Conservation (phyloP, 2,329 filamentous ascomycete genomes). For the Dothideomycetes sp. region DNA sequence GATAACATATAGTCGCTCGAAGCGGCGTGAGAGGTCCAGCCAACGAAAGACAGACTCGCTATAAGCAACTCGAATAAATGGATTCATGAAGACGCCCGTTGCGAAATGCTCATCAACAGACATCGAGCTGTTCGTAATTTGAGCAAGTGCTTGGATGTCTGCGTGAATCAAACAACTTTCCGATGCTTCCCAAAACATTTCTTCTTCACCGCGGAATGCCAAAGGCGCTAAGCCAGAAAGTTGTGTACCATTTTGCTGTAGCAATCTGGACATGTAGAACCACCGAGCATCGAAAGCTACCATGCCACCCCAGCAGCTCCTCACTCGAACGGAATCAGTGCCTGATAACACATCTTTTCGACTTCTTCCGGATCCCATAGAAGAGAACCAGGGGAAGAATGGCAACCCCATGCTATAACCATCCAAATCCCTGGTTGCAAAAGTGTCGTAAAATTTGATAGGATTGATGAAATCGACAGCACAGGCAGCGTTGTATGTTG, state of each 20-base stretch:
- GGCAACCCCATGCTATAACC: slow-evolving; percentile 53
- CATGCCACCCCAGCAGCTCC: slow-evolving; percentile 70
- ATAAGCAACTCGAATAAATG: slow-evolving; percentile 63
- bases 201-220: slow-evolving; percentile 31
- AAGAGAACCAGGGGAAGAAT: slow-evolving; percentile 57
- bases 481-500: slow-evolving; percentile 57
- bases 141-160: slow-evolving; percentile 23
- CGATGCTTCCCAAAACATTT: slow-evolving; percentile 35
- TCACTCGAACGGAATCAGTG: slow-evolving; percentile 55
- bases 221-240: slow-evolving; percentile 30
- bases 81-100: slow-evolving; percentile 60
- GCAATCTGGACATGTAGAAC: slow-evolving; percentile 32
- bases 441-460: slow-evolving; percentile 62
- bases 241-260: neutral
- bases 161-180: slow-evolving; percentile 39
- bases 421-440: slow-evolving; percentile 56
- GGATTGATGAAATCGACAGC: slow-evolving; percentile 59
- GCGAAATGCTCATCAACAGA: slow-evolving; percentile 21
- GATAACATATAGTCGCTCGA: slow-evolving; percentile 53
- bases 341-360: slow-evolving; percentile 52
- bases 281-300: slow-evolving; percentile 52
- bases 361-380: slow-evolving; percentile 36
- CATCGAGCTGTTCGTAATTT: slow-evolving; percentile 21
- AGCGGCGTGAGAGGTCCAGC: slow-evolving; percentile 49
- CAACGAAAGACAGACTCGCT: slow-evolving; percentile 44